Evolutionary conservation across 164 flowering plant species (phyloP).

Genomic region (Warburgia ugandensis): DNA sequence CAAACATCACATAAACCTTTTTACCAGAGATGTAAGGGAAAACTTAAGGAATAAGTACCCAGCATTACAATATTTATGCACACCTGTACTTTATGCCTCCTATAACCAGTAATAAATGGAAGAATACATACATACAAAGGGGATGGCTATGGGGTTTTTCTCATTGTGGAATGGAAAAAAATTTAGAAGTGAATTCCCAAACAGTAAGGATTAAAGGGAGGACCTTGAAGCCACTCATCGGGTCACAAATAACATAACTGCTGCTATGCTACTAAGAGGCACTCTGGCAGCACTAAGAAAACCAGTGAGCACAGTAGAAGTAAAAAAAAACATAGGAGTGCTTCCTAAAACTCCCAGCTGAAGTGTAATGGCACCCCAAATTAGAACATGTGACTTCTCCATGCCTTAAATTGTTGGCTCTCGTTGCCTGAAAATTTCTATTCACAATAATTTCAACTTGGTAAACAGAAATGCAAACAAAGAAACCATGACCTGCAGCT

Average conservation of each 20-base stretch:
- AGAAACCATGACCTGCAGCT: slow-evolving; percentile 92
- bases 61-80: too few species aligned
- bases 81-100: too few species aligned
- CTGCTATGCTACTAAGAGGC: slow-evolving; percentile 81
- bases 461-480: slow-evolving; percentile 66
- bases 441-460: slow-evolving; percentile 50
- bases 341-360: slow-evolving; percentile 79
- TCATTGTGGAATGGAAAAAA: slow-evolving; percentile 11
- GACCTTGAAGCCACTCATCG: slow-evolving; percentile 91
- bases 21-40: too few species aligned
- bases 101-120: too few species aligned
- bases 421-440: slow-evolving; percentile 55
- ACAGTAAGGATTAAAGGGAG: slow-evolving; percentile 71
- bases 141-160: neutral
- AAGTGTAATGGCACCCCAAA: slow-evolving; percentile 72
- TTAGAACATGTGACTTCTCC: slow-evolving; percentile 58
- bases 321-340: slow-evolving; percentile 60
- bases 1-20: too few species aligned
- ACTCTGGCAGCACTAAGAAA: slow-evolving; percentile 80
- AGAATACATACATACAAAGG: neutral
- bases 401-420: slow-evolving; percentile 54
- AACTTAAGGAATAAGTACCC: too few species aligned
- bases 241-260: slow-evolving; percentile 68
- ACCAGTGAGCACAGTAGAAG: slow-evolving; percentile 84
- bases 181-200: slow-evolving; percentile 80